These are phyloP conservation scores for Thermothielavioides terrestris DNA, from an alignment of 495 filamentous ascomycete species.

Conservation along the genomic window DNA sequence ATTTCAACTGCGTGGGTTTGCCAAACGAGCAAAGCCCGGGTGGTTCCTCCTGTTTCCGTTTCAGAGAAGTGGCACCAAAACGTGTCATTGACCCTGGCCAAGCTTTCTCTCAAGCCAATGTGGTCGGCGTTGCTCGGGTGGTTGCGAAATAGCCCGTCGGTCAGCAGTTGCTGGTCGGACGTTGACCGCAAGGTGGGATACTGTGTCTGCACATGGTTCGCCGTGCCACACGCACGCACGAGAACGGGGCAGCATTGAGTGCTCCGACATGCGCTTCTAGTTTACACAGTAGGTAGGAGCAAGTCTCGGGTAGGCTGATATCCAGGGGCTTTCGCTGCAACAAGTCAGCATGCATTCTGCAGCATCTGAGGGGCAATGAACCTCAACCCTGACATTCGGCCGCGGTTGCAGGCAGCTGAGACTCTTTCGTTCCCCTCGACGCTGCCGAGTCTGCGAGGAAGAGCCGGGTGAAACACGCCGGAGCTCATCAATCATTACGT, in stretches of 20 bases:
- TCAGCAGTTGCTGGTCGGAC: conserved; percentile 1
- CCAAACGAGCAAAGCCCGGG: not conserved
- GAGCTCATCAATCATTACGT: not conserved
- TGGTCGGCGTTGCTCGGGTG: not conserved
- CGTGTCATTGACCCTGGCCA: not conserved
- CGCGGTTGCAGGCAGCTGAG: not conserved
- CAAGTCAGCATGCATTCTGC: not conserved
- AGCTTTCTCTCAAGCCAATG: conserved; percentile 1
- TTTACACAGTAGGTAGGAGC: no score
- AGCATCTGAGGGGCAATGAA: not conserved
- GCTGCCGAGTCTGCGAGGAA: not conserved
- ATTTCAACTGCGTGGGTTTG: not conserved
- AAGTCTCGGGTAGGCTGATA: not conserved
- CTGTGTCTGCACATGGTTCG: conserved; percentile 7
- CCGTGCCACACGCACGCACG: conserved; percentile 10
- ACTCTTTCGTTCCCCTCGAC: not conserved
- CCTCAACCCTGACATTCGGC: not conserved
- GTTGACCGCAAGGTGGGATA: conserved; percentile 1
- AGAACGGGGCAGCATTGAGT: not conserved
- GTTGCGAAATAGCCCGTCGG: not conserved
- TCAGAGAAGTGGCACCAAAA: not conserved
- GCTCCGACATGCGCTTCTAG: not conserved
- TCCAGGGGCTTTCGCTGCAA: not conserved
- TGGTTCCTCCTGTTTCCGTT: not conserved
- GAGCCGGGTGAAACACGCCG: not conserved